Evolutionary conservation across 352 stramenopile species (phyloP), one percentile per base, ranked within the genome.

Genomic region (Globisporangium cederbergense): DNA sequence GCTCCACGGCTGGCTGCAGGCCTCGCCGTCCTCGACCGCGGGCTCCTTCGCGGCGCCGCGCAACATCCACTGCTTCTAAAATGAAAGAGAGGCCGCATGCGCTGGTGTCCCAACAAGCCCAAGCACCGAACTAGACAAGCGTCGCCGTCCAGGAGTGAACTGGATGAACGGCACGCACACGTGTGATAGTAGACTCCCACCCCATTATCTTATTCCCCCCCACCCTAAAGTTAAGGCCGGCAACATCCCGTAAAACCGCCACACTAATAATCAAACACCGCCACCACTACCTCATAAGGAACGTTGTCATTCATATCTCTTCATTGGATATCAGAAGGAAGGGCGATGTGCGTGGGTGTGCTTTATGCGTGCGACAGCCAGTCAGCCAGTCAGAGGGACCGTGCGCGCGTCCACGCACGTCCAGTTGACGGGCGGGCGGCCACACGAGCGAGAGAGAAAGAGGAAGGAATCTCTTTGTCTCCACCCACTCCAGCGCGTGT

Each of bases 1-100:
- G 53, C 80, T 92, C 22, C 79, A 82, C 32, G 79, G 83, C 57
- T 88, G 82, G 75, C 68, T 92, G 30, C 74, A 84, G 34, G 78
- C 75, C 20, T 88, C 79, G 22, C 85, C 81, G 28, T 83, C 82
- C 36, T 89, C 83, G 28, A 91, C 83, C 5, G 72, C 75, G 18
- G 76, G 76, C 34, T 88, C 76, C 55, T 85, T 82, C 60, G 66
- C 66, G 46, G 56, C 62, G 10, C 58, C 66, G 49, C 66, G 63
- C 51, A 68, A 68, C 47, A 46, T 70, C 56, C 57, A 72, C 57
- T 61, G 57, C 63, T 73, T 67, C 16, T 71, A 67, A 32, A 36
- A 36, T 36, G 32, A 61, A 20, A 22, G 32, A 43, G n/a, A 28
- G 30, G 3, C 40, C 40, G 32, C 40, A 13, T 45, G 38, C 16